These are phyloP conservation scores for Rhododendron griersonianum DNA, from an alignment of 148 eudicot genomes.

Conservation along the genomic window DNA sequence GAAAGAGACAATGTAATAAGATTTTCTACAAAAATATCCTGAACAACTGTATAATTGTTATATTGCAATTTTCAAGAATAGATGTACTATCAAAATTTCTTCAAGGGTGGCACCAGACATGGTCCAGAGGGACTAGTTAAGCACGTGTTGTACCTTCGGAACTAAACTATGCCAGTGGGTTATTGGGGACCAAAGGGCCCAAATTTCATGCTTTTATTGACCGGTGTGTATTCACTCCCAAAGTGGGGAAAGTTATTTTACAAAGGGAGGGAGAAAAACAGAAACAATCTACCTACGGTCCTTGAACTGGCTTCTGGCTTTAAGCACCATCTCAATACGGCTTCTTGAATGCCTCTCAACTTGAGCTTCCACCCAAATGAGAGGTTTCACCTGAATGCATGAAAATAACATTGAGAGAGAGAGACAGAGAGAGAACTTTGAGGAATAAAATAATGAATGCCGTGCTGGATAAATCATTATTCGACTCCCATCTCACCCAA, in stretches of 20 bases:
- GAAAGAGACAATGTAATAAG: background rate
- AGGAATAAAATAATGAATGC: background rate
- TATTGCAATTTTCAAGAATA: background rate
- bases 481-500: background rate
- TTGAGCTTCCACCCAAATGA: slow-evolving; percentile 98
- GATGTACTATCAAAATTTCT: background rate
- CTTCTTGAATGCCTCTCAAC: slow-evolving; percentile 83
- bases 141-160: background rate
- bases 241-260: background rate
- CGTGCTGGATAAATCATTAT: background rate
- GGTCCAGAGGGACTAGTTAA: slow-evolving; percentile 2
- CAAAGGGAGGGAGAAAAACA: background rate
- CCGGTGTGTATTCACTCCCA: background rate
- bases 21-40: background rate
- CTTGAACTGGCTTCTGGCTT: slow-evolving; percentile 94
- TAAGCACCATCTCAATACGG: slow-evolving; percentile 84
- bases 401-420: background rate
- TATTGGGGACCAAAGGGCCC: background rate
- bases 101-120: background rate
- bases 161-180: background rate
- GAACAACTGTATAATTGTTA: background rate
- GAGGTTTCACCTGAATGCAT: slow-evolving; percentile 73
- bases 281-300: slow-evolving; percentile 58
- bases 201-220: background rate
- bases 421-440: background rate